Evolutionary conservation across 2,329 filamentous ascomycete species (phyloP), one percentile per base, ranked within the genome.

Genomic region (Zalaria obscura): DNA sequence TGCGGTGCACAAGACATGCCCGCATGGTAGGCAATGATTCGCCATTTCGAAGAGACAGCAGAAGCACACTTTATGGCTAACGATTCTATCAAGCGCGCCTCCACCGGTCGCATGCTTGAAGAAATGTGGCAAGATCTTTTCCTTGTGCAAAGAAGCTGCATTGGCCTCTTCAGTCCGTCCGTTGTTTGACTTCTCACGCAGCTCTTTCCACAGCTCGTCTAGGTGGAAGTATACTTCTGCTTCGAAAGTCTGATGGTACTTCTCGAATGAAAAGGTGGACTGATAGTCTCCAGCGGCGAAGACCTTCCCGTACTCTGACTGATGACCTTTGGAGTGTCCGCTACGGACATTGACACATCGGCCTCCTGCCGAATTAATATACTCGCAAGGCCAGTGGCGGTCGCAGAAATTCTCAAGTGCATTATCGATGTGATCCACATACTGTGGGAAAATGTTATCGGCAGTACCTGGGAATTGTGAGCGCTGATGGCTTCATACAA

Each of bases 21-120:
- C 66, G 42, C 67, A 70, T 4, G 60, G 58, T 2, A 70, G 51
- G 2, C 56, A 48, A 45, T 69, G 62, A 43, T 67, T 58, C 1
- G 67, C 61, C 3, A 60, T 52, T 36, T 61, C 59, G 42, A 63
- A 58, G 25, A 70, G 50, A 45, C 68, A 71, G 40, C 60, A 65
- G 43, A 69, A 67, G 44, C 68, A 72, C 2, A 62, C 61, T 1
- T 60, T 53, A 46, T 68, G 66, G 32, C 61, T 68, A 10, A 61
- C 52, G 36, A 63, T 18, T 18, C 18, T 18, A 18, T 18, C 18
- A 18, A 18, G 18, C 18, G 18, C 18, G 18, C 18, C 18, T 18
- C 18, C 18, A 18, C 18, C 2, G 18, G 18, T 18, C 18, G 18
- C 18, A 18, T 18, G 55, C 40, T 53, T 50, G 47, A 58, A 67